Conservation (phyloP, 139 green algal species). For the Medakamo hakoo region DNA sequence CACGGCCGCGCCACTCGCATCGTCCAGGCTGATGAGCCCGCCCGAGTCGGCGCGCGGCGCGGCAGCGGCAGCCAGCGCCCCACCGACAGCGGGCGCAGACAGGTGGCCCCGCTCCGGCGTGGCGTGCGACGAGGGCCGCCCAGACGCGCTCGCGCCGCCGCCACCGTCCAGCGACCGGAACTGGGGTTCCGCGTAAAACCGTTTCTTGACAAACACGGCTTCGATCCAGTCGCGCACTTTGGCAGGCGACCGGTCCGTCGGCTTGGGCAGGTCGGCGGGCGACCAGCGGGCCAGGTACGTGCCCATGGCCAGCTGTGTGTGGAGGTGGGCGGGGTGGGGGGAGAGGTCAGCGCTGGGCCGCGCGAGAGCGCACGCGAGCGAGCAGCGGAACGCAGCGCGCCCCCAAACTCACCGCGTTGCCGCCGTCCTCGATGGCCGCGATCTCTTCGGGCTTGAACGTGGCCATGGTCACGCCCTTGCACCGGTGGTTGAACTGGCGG, state of each 20-base stretch:
- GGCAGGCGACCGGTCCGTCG: slow-evolving; percentile 14
- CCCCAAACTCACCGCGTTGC: slow-evolving; percentile 45
- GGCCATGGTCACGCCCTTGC: slow-evolving; percentile 61
- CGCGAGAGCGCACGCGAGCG: background rate
- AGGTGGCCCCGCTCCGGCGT: background rate
- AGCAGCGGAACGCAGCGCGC: background rate
- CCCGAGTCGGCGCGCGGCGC: background rate
- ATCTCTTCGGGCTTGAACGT: slow-evolving; percentile 64
- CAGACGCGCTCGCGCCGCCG: too few species aligned
- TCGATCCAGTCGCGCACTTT: slow-evolving; percentile 28
- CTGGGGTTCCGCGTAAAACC: slow-evolving; percentile 10
- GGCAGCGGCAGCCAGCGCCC: too few species aligned
- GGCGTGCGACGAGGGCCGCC: background rate
- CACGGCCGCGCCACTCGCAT: too few species aligned
- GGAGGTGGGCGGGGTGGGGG: background rate
- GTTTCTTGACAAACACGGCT: slow-evolving; percentile 20
- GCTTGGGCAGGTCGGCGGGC: slow-evolving; percentile 11
- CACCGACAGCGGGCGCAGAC: background rate
- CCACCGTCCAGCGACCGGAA: background rate
- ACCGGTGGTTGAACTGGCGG: slow-evolving; percentile 54
- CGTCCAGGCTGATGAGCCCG: background rate
- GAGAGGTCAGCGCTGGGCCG: background rate
- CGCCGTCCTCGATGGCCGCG: slow-evolving; percentile 26
- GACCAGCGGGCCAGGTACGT: slow-evolving; percentile 26
- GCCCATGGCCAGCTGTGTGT: background rate